These are phyloP conservation scores for Coemansia sp. DNA, from an alignment of 192 early-diverging fungal species.

Conservation along the genomic window DNA sequence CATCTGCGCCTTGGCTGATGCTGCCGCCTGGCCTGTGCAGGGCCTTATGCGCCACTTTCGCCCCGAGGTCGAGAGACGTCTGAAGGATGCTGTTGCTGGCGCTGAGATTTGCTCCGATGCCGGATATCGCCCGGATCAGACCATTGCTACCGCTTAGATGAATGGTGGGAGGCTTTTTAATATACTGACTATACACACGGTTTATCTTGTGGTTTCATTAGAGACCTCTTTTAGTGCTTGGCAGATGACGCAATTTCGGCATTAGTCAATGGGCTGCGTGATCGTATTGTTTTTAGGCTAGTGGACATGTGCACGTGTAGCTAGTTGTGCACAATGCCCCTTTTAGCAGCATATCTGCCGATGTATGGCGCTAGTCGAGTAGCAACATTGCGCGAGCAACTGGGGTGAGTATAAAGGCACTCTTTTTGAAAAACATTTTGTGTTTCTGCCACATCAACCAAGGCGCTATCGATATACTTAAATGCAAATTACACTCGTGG, in stretches of 20 bases:
- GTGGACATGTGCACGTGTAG: background rate
- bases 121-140: slow-evolving; percentile 42
- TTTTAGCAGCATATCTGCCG: background rate
- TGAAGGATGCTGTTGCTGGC: slow-evolving; percentile 31
- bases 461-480: background rate
- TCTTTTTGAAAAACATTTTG: background rate
- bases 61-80: slow-evolving; percentile 34
- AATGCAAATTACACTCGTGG: background rate
- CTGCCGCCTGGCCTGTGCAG: slow-evolving; percentile 97
- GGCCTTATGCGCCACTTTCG: slow-evolving; percentile 86
- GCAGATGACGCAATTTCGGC: background rate
- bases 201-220: background rate
- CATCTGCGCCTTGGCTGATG: slow-evolving; percentile 99
- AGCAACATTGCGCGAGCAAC: background rate
- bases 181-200: background rate
- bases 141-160: slow-evolving; percentile 48
- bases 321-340: background rate
- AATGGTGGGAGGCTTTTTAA: background rate
- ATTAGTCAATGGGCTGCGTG: background rate
- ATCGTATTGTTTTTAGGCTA: background rate
- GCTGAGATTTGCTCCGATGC: slow-evolving; percentile 29
- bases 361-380: background rate
- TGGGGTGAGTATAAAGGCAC: background rate
- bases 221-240: too few species aligned
- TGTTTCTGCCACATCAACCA: background rate